Percentiles rank a stretch among this genome's conserved stretches.
phyloP scores from a whole-genome alignment of 352 stramenopile genomes.

The Thalassiosira hispida region DNA sequence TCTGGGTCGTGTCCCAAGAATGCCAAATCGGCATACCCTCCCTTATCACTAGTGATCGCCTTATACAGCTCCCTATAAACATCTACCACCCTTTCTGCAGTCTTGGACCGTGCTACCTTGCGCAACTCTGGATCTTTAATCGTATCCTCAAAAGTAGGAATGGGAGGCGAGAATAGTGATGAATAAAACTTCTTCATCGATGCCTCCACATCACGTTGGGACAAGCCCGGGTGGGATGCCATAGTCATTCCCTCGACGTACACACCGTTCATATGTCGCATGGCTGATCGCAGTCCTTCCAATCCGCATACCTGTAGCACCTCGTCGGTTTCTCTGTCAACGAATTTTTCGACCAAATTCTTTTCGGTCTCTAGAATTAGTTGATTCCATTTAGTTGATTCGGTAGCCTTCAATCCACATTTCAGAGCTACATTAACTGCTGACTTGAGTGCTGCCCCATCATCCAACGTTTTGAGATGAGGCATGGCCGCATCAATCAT shows the following conservation, averaged over 20 bases:
- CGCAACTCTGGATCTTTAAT: conserved; percentile 78
- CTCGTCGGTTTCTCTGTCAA: conserved; percentile 65
- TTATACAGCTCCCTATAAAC: conserved; percentile 68
- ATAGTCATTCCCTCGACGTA: conserved; percentile 70
- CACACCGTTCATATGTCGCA: conserved; percentile 56
- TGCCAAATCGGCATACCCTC: conserved; percentile 73
- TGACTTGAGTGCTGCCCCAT: conserved; percentile 64
- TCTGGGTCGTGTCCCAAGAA: conserved; percentile 73
- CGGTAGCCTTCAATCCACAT: conserved; percentile 33
- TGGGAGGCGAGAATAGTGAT: conserved; percentile 73
- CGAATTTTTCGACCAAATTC: conserved; percentile 63
- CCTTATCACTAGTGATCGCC: conserved; percentile 61
- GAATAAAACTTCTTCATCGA: conserved; percentile 80
- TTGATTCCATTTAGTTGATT: conserved; percentile 53
- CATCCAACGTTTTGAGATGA: conserved; percentile 69
- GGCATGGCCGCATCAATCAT: conserved; percentile 71
- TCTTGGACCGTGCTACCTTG: conserved; percentile 69
- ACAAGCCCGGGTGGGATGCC: conserved; percentile 71
- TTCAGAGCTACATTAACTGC: conserved; percentile 54
- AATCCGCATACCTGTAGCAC: conserved; percentile 77
- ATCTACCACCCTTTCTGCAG: conserved; percentile 63
- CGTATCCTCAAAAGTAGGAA: conserved; percentile 76
- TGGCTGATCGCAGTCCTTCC: conserved; percentile 46
- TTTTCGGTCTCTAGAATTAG: conserved; percentile 66
- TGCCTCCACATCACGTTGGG: conserved; percentile 52